Evolutionary conservation across 768 basidiomycete species (phyloP), one percentile per base, ranked within the genome.

Genomic region (Trametes coccinea): DNA sequence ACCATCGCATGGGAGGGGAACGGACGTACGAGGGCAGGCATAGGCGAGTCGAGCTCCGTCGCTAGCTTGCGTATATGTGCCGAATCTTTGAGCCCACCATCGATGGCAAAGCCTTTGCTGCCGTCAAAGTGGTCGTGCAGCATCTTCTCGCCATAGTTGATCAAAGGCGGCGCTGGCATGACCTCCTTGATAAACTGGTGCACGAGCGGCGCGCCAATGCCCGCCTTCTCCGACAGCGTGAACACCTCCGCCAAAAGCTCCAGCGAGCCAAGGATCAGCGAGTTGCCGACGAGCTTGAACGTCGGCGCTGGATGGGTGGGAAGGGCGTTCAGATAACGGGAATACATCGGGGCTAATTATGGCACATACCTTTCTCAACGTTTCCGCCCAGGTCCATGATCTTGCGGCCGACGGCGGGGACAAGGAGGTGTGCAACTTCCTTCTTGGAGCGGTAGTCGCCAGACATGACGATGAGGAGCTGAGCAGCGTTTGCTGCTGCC

Each of bases 41-140:
- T 87, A 0, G 89, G 88, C 10, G 83, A 79, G 65, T 88, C 83
- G 60, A 82, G 76, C 59, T 87, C 83, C 7, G 84, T 79, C 0
- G 86, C 84, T 9, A 95, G 78, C 51, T 80, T 82, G 57, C 89
- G 87, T 55, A 94, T 86, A 70, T 89, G 88, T 81, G 82, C 74
- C 0, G 91, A 88, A 69, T 95, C 93, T 69, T 93, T 93, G 69
- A 96, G 85, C 16, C 92, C 94, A n/a, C 90, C 90, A 48, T 91
- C 87, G 51, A 95, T 84, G 11, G 86, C 77, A 71, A 96, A 95
- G 13, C 93, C 94, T 16, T 75, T 77, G 8, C 80, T 77, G 22
- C 85, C 90, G 59, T 92, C 88, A 69, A 94, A 95, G 37, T 82
- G 77, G 73, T 93, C 87, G 56, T 84, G 76, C 10, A 85, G 76